Evolutionary conservation across 352 stramenopile species (phyloP).

Genomic region (Phytophthora palmivora): DNA sequence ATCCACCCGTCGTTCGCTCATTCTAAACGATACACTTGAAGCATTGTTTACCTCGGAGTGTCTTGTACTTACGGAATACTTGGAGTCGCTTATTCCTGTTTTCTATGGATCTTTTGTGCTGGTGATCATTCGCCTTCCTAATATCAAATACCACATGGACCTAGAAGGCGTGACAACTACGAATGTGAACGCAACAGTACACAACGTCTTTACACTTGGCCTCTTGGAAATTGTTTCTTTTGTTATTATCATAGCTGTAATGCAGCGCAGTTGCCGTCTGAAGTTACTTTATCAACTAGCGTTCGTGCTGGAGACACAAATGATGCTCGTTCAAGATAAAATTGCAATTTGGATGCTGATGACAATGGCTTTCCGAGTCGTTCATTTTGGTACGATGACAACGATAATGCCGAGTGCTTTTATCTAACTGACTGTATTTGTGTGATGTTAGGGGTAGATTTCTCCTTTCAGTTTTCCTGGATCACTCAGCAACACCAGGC

Average conservation of each 20-base stretch:
- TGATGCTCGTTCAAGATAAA: constrained; percentile 32
- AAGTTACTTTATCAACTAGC: constrained; percentile 35
- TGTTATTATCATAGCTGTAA: constrained; percentile 20
- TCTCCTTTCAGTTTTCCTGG: constrained; percentile 34
- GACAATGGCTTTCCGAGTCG: constrained; percentile 25
- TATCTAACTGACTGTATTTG: not conserved
- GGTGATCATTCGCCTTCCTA: constrained; percentile 31
- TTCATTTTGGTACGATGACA: constrained; percentile 21
- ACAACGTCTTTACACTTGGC: constrained; percentile 19
- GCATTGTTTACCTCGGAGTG: constrained; percentile 45
- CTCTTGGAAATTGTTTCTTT: constrained; percentile 42
- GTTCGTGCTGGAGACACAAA: constrained; percentile 48
- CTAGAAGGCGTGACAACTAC: constrained; percentile 10
- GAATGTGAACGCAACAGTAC: constrained; percentile 8
- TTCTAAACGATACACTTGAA: constrained; percentile 11
- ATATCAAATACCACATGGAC: constrained; percentile 31
- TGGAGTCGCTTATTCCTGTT: constrained; percentile 43
- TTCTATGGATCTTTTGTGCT: constrained; percentile 31
- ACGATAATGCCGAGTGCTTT: no score
- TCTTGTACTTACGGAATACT: constrained; percentile 40
- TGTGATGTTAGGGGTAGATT: constrained; percentile 19
- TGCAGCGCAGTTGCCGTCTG: constrained; percentile 34
- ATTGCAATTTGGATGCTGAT: constrained; percentile 36
- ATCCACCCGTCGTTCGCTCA: not conserved
- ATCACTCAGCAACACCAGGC: not conserved